These are phyloP conservation scores for Hypomyces perniciosus DNA, from an alignment of 2,329 filamentous ascomycete genomes.

Conservation along the genomic window DNA sequence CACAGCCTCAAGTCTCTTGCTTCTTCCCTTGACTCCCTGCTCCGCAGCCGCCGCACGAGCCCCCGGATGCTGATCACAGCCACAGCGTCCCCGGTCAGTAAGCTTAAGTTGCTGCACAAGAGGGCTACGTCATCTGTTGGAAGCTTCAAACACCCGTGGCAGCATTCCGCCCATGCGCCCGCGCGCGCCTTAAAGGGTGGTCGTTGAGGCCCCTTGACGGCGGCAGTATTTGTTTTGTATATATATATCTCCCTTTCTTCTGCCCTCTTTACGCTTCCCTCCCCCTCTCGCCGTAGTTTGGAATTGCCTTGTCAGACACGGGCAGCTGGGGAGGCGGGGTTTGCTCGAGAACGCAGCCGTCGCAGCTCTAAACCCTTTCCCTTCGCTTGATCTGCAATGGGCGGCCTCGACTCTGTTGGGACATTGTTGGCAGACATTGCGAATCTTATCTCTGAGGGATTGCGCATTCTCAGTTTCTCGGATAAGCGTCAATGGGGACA, in stretches of 20 bases:
- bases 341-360: constrained; percentile 1
- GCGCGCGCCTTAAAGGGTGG: constrained; percentile 12
- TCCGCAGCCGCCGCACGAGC: constrained; percentile 2
- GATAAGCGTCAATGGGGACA: constrained; percentile 54
- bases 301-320: too few relatives aligned
- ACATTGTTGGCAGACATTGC: constrained; percentile 54
- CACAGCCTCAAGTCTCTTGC: constrained; percentile 5
- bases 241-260: constrained; percentile 1
- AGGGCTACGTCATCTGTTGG: constrained; percentile 9
- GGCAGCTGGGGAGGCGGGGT: constrained; percentile 3
- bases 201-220: constrained; percentile 12
- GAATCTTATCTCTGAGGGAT: constrained; percentile 44
- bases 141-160: constrained; percentile 1
- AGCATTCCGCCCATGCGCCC: constrained; percentile 9
- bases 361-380: background rate
- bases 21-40: background rate
- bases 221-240: background rate
- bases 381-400: constrained; percentile 21
- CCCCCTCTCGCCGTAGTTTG: background rate
- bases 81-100: constrained; percentile 8
- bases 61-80: constrained; percentile 12
- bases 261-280: background rate
- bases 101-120: constrained; percentile 2
- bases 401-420: constrained; percentile 48
- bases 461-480: constrained; percentile 49